phyloP scores from a whole-genome alignment of 2,329 filamentous ascomycete genomes.

The Ophiocordyceps unilateralis region DNA sequence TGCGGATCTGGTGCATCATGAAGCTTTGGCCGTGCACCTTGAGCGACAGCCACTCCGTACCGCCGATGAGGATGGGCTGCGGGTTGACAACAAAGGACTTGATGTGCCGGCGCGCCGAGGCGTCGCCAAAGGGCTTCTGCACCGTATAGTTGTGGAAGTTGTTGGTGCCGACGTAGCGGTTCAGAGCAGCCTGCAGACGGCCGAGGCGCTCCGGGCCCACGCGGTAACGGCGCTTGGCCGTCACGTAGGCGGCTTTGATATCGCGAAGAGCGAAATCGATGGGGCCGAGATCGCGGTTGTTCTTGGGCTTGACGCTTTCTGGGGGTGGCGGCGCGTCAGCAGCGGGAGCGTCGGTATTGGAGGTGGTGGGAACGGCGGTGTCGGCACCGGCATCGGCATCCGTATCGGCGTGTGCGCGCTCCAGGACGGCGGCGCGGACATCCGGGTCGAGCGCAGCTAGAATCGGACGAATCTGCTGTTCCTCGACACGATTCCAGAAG shows the following conservation, averaged over 20 bases:
- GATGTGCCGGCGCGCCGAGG: constrained; percentile 78
- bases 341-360: constrained; percentile 5
- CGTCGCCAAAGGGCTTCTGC: constrained; percentile 64
- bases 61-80: constrained; percentile 65
- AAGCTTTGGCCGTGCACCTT: constrained; percentile 97
- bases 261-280: constrained; percentile 51
- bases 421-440: constrained; percentile 43
- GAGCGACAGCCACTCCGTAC: constrained; percentile 88
- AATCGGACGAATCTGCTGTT: constrained; percentile 60
- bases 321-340: constrained; percentile 7
- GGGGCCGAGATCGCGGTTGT: constrained; percentile 23
- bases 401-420: constrained; percentile 31
- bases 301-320: constrained; percentile 19
- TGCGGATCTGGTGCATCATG: constrained; percentile 99
- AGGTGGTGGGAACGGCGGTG: constrained; percentile 5
- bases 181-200: constrained; percentile 58
- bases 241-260: constrained; percentile 66
- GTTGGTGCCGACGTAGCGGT: constrained; percentile 63
- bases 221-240: constrained; percentile 72
- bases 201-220: constrained; percentile 54
- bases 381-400: constrained; percentile 1
- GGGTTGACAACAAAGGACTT: constrained; percentile 72
- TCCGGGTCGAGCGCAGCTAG: constrained; percentile 45
- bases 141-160: constrained; percentile 99
- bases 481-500: constrained; percentile 74